These are phyloP conservation scores for Oryza coarctata DNA, from an alignment of 176 grass and related monocot genomes.

Conservation along the genomic window DNA sequence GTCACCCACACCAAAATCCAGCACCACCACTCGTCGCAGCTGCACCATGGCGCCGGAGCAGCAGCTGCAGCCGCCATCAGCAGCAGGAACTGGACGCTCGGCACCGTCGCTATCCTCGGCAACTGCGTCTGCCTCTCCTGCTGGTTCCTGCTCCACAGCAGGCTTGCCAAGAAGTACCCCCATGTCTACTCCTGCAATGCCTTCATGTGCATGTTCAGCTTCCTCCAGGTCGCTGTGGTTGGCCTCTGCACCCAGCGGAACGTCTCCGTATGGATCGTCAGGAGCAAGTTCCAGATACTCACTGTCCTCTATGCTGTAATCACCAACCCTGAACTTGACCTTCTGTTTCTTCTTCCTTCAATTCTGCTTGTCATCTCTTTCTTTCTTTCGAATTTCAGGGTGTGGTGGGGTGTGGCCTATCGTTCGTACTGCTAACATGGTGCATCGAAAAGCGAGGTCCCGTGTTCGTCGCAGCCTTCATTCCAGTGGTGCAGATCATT, in stretches of 20 bases:
- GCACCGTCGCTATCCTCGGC: slow-evolving; percentile 63
- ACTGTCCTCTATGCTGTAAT: slow-evolving; percentile 59
- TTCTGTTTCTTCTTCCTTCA: not conserved
- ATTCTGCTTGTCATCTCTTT: not conserved
- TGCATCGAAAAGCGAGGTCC: slow-evolving; percentile 82
- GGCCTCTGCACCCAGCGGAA: slow-evolving; percentile 59
- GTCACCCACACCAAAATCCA: slow-evolving; percentile 32
- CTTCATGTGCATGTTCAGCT: slow-evolving; percentile 70
- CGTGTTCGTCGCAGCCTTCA: slow-evolving; percentile 87
- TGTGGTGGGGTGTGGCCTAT: slow-evolving; percentile 69
- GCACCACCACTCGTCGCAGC: not conserved
- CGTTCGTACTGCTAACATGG: slow-evolving; percentile 80
- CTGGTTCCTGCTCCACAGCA: slow-evolving; percentile 81
- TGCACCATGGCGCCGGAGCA: not conserved
- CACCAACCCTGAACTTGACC: not conserved
- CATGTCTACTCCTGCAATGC: slow-evolving; percentile 83
- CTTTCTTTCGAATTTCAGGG: slow-evolving; percentile 43
- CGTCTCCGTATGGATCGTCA: slow-evolving; percentile 57
- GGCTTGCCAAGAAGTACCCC: slow-evolving; percentile 71
- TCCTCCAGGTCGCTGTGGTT: slow-evolving; percentile 67
- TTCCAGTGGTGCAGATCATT: slow-evolving; percentile 87
- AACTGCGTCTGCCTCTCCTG: slow-evolving; percentile 68
- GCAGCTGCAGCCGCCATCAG: not conserved
- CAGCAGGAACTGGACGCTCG: slow-evolving; percentile 60
- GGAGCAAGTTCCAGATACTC: slow-evolving; percentile 69